Evolutionary conservation across 2,329 filamentous ascomycete genomes (phyloP).

Genomic region (Monilinia vaccinii-corymbosi): DNA sequence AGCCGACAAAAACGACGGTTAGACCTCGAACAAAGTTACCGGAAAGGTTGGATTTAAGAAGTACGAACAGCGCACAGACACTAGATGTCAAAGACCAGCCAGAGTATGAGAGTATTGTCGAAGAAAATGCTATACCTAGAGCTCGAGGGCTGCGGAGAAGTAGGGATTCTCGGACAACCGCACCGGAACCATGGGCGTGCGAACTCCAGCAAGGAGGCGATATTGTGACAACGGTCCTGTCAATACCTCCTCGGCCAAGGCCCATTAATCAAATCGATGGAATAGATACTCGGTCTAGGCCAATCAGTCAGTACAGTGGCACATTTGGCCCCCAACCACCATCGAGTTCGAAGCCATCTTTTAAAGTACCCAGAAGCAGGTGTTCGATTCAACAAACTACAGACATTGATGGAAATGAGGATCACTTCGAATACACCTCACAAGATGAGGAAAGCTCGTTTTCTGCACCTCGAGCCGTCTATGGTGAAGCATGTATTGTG

Average conservation of each 20-base stretch:
- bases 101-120: background rate
- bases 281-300: background rate
- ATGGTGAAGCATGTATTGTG: conserved; percentile 26
- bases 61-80: background rate
- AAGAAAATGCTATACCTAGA: background rate
- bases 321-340: conserved; percentile 7
- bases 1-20: too few species aligned
- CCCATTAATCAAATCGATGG: background rate
- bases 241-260: conserved; percentile 11
- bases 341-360: background rate
- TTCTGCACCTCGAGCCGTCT: conserved; percentile 17
- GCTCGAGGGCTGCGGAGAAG: background rate
- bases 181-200: background rate
- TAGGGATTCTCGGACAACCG: background rate
- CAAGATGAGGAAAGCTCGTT: conserved; percentile 6
- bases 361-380: background rate
- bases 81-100: background rate
- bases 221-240: conserved; percentile 17
- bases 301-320: conserved; percentile 1
- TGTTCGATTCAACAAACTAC: background rate
- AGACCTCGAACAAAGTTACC: background rate
- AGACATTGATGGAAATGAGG: conserved; percentile 10
- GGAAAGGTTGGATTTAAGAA: background rate
- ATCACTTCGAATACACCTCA: conserved; percentile 12
- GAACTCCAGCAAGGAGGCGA: conserved; percentile 9